Conservation (phyloP, 208 protist genomes). For the Acanthamoeba triangularis region DNA sequence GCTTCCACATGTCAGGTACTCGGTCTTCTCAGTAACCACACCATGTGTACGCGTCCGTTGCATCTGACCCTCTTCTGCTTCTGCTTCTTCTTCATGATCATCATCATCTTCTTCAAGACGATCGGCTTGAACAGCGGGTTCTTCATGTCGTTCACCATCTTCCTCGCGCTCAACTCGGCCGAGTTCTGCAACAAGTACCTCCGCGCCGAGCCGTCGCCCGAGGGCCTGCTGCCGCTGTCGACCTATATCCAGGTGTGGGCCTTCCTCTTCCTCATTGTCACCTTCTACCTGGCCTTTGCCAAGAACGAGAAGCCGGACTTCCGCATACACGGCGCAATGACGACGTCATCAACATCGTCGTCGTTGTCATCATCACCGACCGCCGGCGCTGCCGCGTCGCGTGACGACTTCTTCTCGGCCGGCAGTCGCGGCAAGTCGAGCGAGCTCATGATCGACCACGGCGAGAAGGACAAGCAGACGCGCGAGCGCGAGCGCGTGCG, state of each 20-base stretch:
- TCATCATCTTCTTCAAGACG: conserved; percentile 36
- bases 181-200: conserved; percentile 82
- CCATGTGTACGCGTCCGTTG: not conserved
- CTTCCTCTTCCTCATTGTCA: conserved; percentile 72
- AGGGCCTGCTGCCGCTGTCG: conserved; percentile 46
- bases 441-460: conserved; percentile 1
- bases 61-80: not conserved
- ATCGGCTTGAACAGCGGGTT: conserved; percentile 85
- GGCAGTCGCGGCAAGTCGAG: not conserved
- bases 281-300: conserved; percentile 78
- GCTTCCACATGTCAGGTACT: conserved; percentile 84
- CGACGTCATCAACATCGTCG: too few relatives aligned
- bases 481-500: conserved; percentile 9
- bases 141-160: conserved; percentile 87
- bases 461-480: conserved; percentile 17
- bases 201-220: conserved; percentile 23
- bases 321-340: not conserved
- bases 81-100: not conserved
- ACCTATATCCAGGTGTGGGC: conserved; percentile 72
- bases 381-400: not conserved
- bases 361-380: too few relatives aligned
- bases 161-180: conserved; percentile 85
- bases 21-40: not conserved
- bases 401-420: not conserved
- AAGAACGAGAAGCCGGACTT: conserved; percentile 44